Evolutionary conservation across 2,329 filamentous ascomycete species (phyloP), one percentile per base, ranked within the genome.

Genomic region (Ophiostoma australiae): DNA sequence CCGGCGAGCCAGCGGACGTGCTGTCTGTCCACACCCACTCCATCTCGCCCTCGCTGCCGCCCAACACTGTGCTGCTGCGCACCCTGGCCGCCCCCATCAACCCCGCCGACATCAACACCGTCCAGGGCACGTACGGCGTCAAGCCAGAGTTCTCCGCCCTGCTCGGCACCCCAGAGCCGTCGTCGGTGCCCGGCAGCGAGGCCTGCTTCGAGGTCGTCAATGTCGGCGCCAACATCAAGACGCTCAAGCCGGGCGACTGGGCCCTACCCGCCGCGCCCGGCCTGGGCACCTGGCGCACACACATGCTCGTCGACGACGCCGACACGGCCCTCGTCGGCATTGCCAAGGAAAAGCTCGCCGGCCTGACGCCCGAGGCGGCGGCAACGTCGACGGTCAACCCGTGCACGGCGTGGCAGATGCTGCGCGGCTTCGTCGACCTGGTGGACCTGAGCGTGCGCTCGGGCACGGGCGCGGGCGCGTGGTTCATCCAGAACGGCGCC

Each of bases 401-500:
- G 1, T 94, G 92, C 79, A 97, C 93, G 1, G 95, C 95, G 1
- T 98, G 97, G 81, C 88, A 94, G 70, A 96, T 99, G 89, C 85
- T 99, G 72, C 88, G 89, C 71, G 91, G 94, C 78, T 97, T 94
- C 77, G 88, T 80, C 70, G 82, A 82, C 72, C 80, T 81, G 70
- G 79, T 83, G 13, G 81, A 80, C 1, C 75, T 85, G 68, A 82
- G 82, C 70, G 83, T 86, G 77, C 76, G 77, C 10, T 78, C 81
- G 13, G 83, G 82, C 68, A 84, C 83, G 71, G 83, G 92, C 71
- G 89, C 94, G 72, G 91, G 94, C 70, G 90, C 96, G 71, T 99
- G 94, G 94, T 92, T 97, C 78, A 89, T 99, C 67, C 95, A 99
- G 81, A 99, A 99, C 79, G 95, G 94, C 8, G 95, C 94, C 55